Evolutionary conservation across 306 rosid species (phyloP).

Genomic region (Sicyos edulis): DNA sequence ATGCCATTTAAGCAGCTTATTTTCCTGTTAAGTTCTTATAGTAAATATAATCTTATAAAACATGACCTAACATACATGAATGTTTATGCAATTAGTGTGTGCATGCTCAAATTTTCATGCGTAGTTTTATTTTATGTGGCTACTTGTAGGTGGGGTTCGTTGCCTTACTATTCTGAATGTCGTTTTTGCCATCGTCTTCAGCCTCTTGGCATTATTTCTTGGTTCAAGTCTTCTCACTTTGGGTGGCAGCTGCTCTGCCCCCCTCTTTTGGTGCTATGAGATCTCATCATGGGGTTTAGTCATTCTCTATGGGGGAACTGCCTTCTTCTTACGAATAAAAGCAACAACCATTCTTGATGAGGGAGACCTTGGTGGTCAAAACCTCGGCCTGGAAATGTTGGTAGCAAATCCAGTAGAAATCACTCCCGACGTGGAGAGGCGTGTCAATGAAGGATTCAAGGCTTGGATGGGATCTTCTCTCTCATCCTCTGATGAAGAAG

Average conservation of each 20-base stretch:
- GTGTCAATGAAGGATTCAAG: slow-evolving; percentile 79
- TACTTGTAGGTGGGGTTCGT: slow-evolving; percentile 77
- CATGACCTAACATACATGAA: neutral
- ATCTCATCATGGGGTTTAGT: slow-evolving; percentile 72
- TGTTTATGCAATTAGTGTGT: neutral
- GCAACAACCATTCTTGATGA: slow-evolving; percentile 70
- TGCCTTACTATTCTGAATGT: slow-evolving; percentile 79
- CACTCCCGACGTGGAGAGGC: slow-evolving; percentile 84
- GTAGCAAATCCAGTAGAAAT: slow-evolving; percentile 65
- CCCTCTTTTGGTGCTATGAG: slow-evolving; percentile 96
- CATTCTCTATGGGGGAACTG: slow-evolving; percentile 71
- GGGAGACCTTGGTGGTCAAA: slow-evolving; percentile 52
- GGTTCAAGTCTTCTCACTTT: slow-evolving; percentile 91
- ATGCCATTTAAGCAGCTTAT: no score
- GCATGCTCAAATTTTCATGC: neutral
- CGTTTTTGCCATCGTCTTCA: slow-evolving; percentile 65
- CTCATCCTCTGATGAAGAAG: slow-evolving; percentile 92
- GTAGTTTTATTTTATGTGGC: slow-evolving; percentile 18
- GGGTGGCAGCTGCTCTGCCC: slow-evolving; percentile 69
- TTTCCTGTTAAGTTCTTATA: no score
- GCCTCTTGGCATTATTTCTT: slow-evolving; percentile 84
- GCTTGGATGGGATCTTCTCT: slow-evolving; percentile 97
- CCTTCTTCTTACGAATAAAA: slow-evolving; percentile 69
- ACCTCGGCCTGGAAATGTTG: slow-evolving; percentile 86
- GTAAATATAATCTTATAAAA: neutral